Percentiles rank a stretch among this genome's conserved stretches.
These are phyloP conservation scores for Basipetospora sp. DNA, from an alignment of 2,329 filamentous ascomycete species.

Conservation along the genomic window DNA sequence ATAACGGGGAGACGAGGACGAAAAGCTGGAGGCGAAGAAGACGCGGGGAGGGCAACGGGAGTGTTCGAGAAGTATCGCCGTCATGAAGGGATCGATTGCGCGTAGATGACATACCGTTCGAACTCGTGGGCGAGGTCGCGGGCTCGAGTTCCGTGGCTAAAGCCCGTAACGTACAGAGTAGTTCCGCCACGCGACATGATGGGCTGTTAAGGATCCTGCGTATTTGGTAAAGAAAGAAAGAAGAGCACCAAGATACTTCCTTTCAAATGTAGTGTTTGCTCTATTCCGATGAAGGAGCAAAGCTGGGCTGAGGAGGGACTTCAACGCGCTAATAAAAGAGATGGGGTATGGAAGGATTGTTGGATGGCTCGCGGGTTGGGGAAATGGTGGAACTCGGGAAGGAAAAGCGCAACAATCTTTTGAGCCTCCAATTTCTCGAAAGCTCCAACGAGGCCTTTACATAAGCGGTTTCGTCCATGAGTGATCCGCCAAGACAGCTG, in stretches of 20 bases:
- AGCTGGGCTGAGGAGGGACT: not conserved
- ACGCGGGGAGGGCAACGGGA: conserved; percentile 18
- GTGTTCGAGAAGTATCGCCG: conserved; percentile 17
- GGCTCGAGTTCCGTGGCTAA: conserved; percentile 94
- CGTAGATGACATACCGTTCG: conserved; percentile 86
- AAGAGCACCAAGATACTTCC: not conserved
- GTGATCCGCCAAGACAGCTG: too few species aligned
- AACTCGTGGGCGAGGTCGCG: conserved; percentile 99
- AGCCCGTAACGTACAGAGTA: conserved; percentile 96
- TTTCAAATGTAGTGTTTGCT: too few species aligned
- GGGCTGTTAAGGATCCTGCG: not conserved
- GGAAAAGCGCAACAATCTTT: too few species aligned
- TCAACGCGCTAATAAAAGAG: not conserved
- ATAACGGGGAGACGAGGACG: conserved; percentile 2
- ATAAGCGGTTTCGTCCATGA: too few species aligned
- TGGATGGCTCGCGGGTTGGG: too few species aligned
- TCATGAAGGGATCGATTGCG: conserved; percentile 34
- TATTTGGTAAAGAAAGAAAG: not conserved
- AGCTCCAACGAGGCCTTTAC: too few species aligned
- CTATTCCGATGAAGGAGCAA: too few species aligned
- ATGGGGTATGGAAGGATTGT: too few species aligned
- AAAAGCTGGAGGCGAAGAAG: conserved; percentile 12
- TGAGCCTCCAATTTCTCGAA: too few species aligned
- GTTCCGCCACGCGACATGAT: conserved; percentile 81
- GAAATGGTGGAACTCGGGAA: too few species aligned